These are phyloP conservation scores for Dactylellina cionopaga DNA, from an alignment of 2,329 filamentous ascomycete species.

Conservation along the genomic window DNA sequence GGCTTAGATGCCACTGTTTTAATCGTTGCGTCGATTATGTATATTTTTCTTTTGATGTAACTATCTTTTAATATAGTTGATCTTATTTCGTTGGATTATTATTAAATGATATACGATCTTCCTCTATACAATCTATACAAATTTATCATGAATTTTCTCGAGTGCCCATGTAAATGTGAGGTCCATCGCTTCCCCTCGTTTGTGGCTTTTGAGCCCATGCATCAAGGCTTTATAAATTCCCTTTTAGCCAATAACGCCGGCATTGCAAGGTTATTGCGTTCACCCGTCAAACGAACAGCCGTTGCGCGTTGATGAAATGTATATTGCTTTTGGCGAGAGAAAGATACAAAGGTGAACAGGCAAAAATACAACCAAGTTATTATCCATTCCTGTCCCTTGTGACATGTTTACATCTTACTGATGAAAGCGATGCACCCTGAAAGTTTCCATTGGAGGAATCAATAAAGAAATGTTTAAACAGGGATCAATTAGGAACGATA, in stretches of 20 bases:
- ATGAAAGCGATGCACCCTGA: too few species aligned
- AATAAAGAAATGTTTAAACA: not conserved
- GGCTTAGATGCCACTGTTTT: slow-evolving; percentile 33
- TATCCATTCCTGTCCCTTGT: too few species aligned
- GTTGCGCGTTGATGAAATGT: not conserved
- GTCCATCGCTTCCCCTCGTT: slow-evolving; percentile 16
- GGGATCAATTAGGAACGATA: too few species aligned
- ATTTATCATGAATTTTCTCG: not conserved
- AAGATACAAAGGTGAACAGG: not conserved
- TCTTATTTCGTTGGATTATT: slow-evolving; percentile 9
- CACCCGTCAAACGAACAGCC: slow-evolving; percentile 6
- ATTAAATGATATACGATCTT: slow-evolving; percentile 39
- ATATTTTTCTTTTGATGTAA: slow-evolving; percentile 16
- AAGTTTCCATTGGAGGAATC: slow-evolving; percentile 1
- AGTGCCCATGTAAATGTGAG: too few species aligned
- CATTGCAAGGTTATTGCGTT: not conserved
- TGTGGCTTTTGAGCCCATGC: slow-evolving; percentile 5
- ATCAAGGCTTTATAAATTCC: slow-evolving; percentile 7
- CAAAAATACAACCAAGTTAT: not conserved
- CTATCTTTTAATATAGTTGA: slow-evolving; percentile 50
- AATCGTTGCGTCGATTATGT: slow-evolving; percentile 6
- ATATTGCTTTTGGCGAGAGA: too few species aligned
- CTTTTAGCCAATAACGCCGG: slow-evolving; percentile 29
- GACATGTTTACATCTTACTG: too few species aligned
- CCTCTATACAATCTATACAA: not conserved